Conservation (phyloP, 129 eudicot genomes). For the Tagetes erecta region DNA sequence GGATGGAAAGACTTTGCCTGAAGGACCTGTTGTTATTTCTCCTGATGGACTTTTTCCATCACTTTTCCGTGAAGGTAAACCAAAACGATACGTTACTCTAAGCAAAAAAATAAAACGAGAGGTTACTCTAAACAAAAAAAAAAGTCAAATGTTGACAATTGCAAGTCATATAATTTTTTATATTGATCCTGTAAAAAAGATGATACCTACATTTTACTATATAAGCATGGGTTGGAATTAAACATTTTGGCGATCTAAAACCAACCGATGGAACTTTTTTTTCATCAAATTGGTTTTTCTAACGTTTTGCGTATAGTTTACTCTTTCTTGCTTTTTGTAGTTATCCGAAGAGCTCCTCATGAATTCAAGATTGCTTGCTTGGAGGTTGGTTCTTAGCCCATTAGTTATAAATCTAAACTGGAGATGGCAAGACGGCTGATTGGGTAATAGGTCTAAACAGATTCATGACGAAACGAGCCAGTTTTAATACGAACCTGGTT, state of each 20-base stretch:
- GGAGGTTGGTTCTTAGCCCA: slow-evolving; percentile 55
- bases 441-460: not conserved
- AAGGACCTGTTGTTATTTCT: slow-evolving; percentile 94
- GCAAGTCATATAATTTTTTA: slow-evolving; percentile 16
- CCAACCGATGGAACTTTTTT: not conserved
- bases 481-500: not conserved
- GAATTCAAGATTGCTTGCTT: slow-evolving; percentile 91
- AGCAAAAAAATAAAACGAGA: not conserved
- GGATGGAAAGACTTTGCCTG: slow-evolving; percentile 91
- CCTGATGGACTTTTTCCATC: slow-evolving; percentile 99
- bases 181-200: not conserved
- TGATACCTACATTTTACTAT: not conserved
- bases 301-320: not conserved
- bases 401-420: not conserved
- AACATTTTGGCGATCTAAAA: slow-evolving; percentile 14
- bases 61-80: slow-evolving; percentile 85
- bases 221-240: not conserved
- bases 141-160: not conserved
- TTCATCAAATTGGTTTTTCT: not conserved
- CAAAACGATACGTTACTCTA: not conserved
- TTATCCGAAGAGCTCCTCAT: slow-evolving; percentile 96
- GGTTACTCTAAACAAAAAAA: not conserved
- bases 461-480: not conserved
- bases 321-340: slow-evolving; percentile 43
- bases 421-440: not conserved